These are phyloP conservation scores for Penicillium frequentans DNA, from an alignment of 2,329 filamentous ascomycete genomes.

Conservation along the genomic window DNA sequence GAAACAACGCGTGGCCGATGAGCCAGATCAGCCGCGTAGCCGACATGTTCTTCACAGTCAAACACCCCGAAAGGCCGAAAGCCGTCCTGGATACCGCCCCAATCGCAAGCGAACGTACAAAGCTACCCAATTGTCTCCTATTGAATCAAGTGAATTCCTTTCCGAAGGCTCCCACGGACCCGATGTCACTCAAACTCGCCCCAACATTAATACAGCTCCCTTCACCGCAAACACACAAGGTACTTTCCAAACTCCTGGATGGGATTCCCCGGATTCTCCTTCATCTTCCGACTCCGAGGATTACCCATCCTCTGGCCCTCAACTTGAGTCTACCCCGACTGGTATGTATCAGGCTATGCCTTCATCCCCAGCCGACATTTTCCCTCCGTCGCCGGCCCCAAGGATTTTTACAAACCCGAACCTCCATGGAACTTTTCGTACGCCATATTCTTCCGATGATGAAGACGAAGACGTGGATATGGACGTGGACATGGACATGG, in stretches of 20 bases:
- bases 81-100: constrained; percentile 22
- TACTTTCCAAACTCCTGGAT: neutral
- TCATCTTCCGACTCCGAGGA: neutral
- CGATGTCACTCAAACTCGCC: constrained; percentile 7
- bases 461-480: neutral
- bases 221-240: neutral
- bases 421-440: neutral
- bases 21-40: constrained; percentile 13
- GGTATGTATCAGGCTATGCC: neutral
- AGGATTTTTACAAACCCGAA: constrained; percentile 18
- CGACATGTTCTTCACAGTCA: constrained; percentile 3
- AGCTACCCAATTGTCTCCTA: constrained; percentile 7
- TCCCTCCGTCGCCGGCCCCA: neutral
- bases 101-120: constrained; percentile 24
- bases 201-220: neutral
- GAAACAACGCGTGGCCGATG: constrained; percentile 9
- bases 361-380: neutral
- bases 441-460: neutral
- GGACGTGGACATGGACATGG: neutral
- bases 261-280: neutral
- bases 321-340: neutral
- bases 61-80: constrained; percentile 4
- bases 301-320: neutral
- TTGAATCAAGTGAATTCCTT: constrained; percentile 33
- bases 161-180: constrained; percentile 21